Conservation (phyloP, 1,284 basidiomycete genomes). For the Phenoliferia sp. region DNA sequence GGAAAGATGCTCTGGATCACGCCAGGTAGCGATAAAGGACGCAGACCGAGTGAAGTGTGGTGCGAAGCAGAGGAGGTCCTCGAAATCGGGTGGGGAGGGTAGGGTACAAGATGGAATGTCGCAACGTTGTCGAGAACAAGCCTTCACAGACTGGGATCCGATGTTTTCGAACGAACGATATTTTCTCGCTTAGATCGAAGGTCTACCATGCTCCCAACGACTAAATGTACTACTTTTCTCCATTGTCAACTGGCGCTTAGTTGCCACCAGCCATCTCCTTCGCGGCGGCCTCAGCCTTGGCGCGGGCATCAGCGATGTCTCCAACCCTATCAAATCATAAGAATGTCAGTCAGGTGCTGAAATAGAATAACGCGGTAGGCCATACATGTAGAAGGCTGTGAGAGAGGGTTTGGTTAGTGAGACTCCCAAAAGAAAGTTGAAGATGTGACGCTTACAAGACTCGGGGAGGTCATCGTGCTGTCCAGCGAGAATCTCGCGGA, state of each 20-base stretch:
- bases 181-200: neutral
- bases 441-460: conserved; percentile 52
- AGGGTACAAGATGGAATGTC: neutral
- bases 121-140: neutral
- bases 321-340: conserved; percentile 53
- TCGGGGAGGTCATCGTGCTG: conserved; percentile 84
- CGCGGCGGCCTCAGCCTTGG: conserved; percentile 72
- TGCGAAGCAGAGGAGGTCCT: neutral
- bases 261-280: neutral
- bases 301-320: conserved; percentile 89
- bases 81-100: neutral
- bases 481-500: conserved; percentile 88
- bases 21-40: neutral
- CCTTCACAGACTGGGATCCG: too few species aligned
- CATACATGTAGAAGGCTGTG: conserved; percentile 26
- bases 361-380: too few species aligned
- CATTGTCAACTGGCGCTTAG: neutral
- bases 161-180: too few species aligned
- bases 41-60: neutral
- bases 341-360: too few species aligned
- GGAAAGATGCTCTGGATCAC: neutral
- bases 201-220: neutral
- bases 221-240: neutral
- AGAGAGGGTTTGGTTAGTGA: too few species aligned
- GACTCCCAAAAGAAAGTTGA: conserved; percentile 43